phyloP scores from a whole-genome alignment of 2,329 filamentous ascomycete species.

The Penicillium aurantiogriseum region DNA sequence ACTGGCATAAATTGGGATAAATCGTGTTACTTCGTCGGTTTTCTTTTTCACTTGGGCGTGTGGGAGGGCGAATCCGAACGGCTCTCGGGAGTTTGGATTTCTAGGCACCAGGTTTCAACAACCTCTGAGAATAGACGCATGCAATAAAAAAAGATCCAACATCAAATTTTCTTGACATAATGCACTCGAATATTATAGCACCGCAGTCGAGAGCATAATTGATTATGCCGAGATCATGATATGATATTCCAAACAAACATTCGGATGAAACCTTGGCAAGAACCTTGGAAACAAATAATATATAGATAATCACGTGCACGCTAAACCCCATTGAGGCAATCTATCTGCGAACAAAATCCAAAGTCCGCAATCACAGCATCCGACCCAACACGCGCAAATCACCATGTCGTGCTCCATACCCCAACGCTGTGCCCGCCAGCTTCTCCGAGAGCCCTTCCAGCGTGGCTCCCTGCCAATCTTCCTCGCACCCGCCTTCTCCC shows the following conservation, averaged over 20 bases:
- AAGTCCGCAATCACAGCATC: conserved; percentile 24
- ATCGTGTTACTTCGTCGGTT: neutral
- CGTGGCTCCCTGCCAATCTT: conserved; percentile 65
- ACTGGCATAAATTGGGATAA: no score
- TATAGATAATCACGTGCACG: conserved; percentile 18
- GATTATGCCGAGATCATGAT: no score
- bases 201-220: neutral
- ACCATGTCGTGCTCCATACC: conserved; percentile 65
- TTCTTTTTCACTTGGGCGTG: neutral
- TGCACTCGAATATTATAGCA: no score
- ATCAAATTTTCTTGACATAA: no score
- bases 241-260: neutral
- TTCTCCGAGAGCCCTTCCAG: conserved; percentile 48
- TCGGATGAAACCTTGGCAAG: neutral
- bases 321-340: conserved; percentile 18
- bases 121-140: neutral
- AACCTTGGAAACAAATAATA: neutral
- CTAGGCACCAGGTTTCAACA: neutral
- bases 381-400: conserved; percentile 25
- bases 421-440: conserved; percentile 59
- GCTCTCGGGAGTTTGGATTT: neutral
- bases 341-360: conserved; percentile 35
- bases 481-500: conserved; percentile 68
- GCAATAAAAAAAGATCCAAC: neutral
- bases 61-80: neutral